phyloP scores from a whole-genome alignment of 2,329 filamentous ascomycete species.

The Thielaviopsis punctulata region DNA sequence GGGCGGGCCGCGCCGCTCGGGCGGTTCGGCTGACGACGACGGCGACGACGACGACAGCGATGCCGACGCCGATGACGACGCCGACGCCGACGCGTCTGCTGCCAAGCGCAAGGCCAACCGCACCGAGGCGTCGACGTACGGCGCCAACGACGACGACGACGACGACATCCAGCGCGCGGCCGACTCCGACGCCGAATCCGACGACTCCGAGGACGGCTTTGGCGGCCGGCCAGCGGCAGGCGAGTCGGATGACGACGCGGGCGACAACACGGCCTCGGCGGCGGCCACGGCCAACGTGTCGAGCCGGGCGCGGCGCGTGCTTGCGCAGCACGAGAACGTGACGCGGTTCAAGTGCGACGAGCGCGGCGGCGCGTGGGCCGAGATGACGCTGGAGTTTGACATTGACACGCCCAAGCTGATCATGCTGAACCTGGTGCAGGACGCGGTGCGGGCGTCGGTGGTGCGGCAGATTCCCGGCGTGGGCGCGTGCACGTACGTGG shows the following conservation, averaged over 20 bases:
- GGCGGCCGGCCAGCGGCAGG: conserved; percentile 28
- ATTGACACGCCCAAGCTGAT: conserved; percentile 72
- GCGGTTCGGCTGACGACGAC: conserved; percentile 33
- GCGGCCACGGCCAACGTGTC: conserved; percentile 18
- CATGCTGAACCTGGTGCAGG: conserved; percentile 80
- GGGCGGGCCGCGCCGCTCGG: conserved; percentile 17
- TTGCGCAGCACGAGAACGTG: conserved; percentile 46
- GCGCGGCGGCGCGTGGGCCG: conserved; percentile 53
- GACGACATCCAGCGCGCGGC: conserved; percentile 51
- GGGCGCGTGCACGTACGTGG: conserved; percentile 49
- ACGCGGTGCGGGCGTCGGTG: conserved; percentile 58
- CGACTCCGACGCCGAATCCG: conserved; percentile 33
- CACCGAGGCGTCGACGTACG: conserved; percentile 71
- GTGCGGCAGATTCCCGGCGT: conserved; percentile 77
- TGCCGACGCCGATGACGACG: conserved; percentile 58
- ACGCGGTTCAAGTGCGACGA: conserved; percentile 69
- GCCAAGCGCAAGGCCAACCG: conserved; percentile 62
- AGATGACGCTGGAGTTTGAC: conserved; percentile 70
- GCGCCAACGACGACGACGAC: conserved; percentile 84
- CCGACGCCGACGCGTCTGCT: conserved; percentile 60
- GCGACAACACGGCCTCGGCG: conserved; percentile 6
- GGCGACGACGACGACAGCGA: conserved; percentile 49
- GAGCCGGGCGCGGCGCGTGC: conserved; percentile 44
- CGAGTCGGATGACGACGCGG: conserved; percentile 22
- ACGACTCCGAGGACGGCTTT: conserved; percentile 34